These are phyloP conservation scores for Candida hispaniensis DNA, from an alignment of 805 yeast species.

Conservation along the genomic window DNA sequence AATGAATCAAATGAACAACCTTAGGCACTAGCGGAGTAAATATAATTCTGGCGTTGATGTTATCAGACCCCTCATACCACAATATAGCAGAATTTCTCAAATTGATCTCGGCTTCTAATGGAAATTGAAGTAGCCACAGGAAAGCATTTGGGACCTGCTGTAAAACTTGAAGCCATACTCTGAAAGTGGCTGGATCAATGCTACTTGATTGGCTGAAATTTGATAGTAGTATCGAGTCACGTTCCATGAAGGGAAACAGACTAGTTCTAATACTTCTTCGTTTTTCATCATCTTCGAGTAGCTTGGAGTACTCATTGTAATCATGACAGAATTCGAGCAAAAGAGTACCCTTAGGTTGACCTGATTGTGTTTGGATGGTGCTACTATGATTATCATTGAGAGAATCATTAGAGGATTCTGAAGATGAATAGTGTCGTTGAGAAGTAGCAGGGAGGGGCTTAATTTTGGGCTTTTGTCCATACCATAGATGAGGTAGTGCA, in stretches of 20 bases:
- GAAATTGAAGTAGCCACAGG: slow-evolving; percentile 29
- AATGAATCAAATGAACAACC: slow-evolving; percentile 26
- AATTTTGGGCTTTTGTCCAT: too few species aligned
- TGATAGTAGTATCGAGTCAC: slow-evolving; percentile 24
- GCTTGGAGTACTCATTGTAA: too few species aligned
- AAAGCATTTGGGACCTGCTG: slow-evolving; percentile 24
- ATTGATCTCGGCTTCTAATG: slow-evolving; percentile 24
- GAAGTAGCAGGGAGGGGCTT: too few species aligned
- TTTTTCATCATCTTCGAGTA: too few species aligned
- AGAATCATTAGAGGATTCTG: too few species aligned
- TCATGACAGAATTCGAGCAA: too few species aligned
- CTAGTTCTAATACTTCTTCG: too few species aligned
- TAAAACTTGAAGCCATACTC: slow-evolving; percentile 25
- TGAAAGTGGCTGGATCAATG: slow-evolving; percentile 27
- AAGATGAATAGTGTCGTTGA: too few species aligned
- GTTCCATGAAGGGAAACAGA: slow-evolving; percentile 25
- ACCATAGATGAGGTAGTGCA: background rate
- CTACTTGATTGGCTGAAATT: slow-evolving; percentile 30
- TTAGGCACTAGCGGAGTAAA: slow-evolving; percentile 30
- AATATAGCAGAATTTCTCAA: slow-evolving; percentile 22
- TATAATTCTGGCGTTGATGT: slow-evolving; percentile 22
- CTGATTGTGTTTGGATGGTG: too few species aligned
- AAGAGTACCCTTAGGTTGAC: too few species aligned
- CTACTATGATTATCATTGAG: too few species aligned
- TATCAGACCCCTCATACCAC: slow-evolving; percentile 22